Conservation (phyloP, 352 stramenopile genomes). For the Phytophthora hybrid region DNA sequence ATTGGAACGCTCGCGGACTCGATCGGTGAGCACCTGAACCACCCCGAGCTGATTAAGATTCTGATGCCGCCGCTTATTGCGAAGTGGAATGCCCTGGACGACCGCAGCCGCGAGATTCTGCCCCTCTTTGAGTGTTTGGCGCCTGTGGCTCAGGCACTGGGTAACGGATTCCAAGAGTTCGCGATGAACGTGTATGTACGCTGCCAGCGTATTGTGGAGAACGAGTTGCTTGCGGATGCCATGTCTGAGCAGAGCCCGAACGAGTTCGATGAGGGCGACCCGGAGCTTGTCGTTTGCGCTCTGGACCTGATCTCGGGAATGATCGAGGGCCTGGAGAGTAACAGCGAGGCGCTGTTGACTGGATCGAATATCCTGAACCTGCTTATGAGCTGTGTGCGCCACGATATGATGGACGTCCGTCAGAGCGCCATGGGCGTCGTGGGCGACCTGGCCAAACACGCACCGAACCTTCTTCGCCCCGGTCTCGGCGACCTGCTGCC, state of each 20-base stretch:
- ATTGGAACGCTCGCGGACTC: constrained; percentile 96
- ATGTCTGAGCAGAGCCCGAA: constrained; percentile 82
- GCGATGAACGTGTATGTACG: constrained; percentile 83
- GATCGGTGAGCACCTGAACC: constrained; percentile 92
- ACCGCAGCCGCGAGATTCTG: constrained; percentile 84
- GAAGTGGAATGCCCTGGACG: constrained; percentile 91
- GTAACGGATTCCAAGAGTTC: constrained; percentile 90
- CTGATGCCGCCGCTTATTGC: constrained; percentile 95
- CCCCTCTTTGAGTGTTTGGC: constrained; percentile 92
- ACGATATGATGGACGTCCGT: constrained; percentile 89
- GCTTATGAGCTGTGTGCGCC: constrained; percentile 87
- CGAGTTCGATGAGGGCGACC: constrained; percentile 87
- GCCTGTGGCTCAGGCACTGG: constrained; percentile 85
- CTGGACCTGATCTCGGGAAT: constrained; percentile 91
- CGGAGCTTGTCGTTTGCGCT: constrained; percentile 91
- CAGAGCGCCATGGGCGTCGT: constrained; percentile 92
- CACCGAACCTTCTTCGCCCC: constrained; percentile 72
- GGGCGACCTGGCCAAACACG: constrained; percentile 90
- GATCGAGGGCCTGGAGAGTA: constrained; percentile 84
- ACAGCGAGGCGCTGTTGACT: constrained; percentile 78
- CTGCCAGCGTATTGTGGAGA: constrained; percentile 86
- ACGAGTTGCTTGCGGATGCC: constrained; percentile 82
- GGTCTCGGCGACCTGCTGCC: constrained; percentile 80
- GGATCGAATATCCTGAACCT: constrained; percentile 90
- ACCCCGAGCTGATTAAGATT: constrained; percentile 91